Evolutionary conservation across 345 rosid genomes (phyloP).

Genomic region (Bruguiera parviflora): DNA sequence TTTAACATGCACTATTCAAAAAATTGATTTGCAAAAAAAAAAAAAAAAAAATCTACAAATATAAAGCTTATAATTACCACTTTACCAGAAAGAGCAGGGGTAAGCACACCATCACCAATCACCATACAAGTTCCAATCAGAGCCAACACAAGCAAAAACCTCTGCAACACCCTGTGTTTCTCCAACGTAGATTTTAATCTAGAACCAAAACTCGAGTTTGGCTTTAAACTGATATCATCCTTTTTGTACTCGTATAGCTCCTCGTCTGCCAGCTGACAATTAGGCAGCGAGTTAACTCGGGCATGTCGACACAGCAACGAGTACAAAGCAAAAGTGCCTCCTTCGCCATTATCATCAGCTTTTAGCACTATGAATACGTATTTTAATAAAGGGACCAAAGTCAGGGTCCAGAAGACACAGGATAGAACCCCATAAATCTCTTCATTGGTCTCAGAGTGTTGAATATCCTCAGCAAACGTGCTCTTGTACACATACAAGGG

Average conservation of each 20-base stretch:
- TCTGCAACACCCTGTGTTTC: conserved; percentile 64
- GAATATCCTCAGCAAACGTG: conserved; percentile 73
- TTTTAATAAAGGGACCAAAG: conserved; percentile 77
- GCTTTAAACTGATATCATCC: conserved; percentile 29
- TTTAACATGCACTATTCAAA: too few relatives aligned
- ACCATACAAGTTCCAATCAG: conserved; percentile 96
- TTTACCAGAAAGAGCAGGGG: conserved; percentile 83
- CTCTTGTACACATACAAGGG: conserved; percentile 84
- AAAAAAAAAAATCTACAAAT: neutral
- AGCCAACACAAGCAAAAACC: conserved; percentile 66
- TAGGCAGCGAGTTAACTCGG: conserved; percentile 78
- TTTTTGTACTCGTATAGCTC: conserved; percentile 63
- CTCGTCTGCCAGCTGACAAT: conserved; percentile 73
- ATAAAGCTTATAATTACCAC: conserved; percentile 2
- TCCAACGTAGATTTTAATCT: conserved; percentile 64
- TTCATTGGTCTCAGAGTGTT: conserved; percentile 71
- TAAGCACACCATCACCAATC: conserved; percentile 88
- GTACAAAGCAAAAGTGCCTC: conserved; percentile 90
- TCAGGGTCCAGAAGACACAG: conserved; percentile 82
- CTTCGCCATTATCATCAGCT: conserved; percentile 95
- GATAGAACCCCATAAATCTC: conserved; percentile 89
- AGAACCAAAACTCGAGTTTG: conserved; percentile 43
- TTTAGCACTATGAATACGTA: conserved; percentile 74
- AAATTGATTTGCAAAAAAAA: neutral
- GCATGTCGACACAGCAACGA: conserved; percentile 86